These are phyloP conservation scores for Eucalyptus polybractea DNA, from an alignment of 345 rosid genomes.

Conservation along the genomic window DNA sequence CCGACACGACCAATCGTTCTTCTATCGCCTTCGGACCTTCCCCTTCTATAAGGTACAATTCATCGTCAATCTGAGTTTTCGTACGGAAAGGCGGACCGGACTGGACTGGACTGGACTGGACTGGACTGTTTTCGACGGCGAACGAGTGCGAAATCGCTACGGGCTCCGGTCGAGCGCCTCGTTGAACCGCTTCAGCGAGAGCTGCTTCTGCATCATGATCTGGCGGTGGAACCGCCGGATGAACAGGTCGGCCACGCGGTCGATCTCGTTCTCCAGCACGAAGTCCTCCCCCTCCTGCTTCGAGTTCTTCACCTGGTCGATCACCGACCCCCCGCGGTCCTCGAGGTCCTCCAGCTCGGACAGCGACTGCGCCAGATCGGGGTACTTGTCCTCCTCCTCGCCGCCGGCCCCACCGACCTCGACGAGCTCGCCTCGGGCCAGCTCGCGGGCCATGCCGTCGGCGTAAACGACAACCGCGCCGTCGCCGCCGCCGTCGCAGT, in stretches of 20 bases:
- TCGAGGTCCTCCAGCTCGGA: slow-evolving; percentile 14
- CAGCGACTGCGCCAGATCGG: slow-evolving; percentile 40
- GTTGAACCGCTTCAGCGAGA: slow-evolving; percentile 23
- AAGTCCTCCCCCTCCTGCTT: slow-evolving; percentile 68
- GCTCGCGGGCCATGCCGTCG: background rate
- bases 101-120: background rate
- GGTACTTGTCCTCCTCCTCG: slow-evolving; percentile 21
- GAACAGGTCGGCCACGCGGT: slow-evolving; percentile 66
- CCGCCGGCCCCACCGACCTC: background rate
- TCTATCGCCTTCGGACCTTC: too few species aligned
- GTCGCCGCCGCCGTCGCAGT: background rate
- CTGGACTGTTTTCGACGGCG: background rate
- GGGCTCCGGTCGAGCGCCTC: slow-evolving; percentile 9
- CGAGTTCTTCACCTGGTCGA: slow-evolving; percentile 57
- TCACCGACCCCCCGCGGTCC: slow-evolving; percentile 55
- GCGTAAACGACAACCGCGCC: background rate
- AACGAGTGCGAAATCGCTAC: background rate
- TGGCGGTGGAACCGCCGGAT: slow-evolving; percentile 57
- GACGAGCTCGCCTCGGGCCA: background rate
- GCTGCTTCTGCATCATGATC: slow-evolving; percentile 72
- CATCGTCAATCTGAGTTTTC: background rate
- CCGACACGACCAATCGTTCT: background rate
- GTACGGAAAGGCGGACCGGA: background rate
- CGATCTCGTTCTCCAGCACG: slow-evolving; percentile 75
- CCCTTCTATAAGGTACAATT: background rate